These are phyloP conservation scores for Vitis hybrid DNA, from an alignment of 177 flowering plant genomes.

Conservation along the genomic window DNA sequence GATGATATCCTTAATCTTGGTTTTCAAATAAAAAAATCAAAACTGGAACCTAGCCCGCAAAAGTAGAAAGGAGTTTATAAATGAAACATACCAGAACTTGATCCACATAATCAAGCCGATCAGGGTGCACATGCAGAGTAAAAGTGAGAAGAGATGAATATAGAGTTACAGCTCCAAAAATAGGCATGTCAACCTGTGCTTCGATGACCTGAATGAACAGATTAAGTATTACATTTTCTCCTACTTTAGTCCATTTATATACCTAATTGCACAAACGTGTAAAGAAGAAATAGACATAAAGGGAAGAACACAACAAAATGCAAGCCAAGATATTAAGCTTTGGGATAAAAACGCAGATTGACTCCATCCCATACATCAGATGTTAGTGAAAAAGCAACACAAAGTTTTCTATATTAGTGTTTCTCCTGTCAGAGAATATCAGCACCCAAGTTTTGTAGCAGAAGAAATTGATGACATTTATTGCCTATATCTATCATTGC, in stretches of 20 bases:
- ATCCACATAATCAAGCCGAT: constrained; percentile 97
- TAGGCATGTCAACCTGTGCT: constrained; percentile 90
- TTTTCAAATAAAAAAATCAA: too few species aligned
- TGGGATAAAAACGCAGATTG: too few species aligned
- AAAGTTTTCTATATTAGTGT: too few species aligned
- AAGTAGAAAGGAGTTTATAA: not conserved
- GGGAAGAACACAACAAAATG: not conserved
- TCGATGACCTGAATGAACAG: constrained; percentile 75
- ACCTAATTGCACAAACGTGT: not conserved
- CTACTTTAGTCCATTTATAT: not conserved
- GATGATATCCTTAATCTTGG: too few species aligned
- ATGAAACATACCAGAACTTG: constrained; percentile 82
- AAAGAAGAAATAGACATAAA: not conserved
- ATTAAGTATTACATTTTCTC: not conserved
- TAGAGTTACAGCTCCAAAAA: constrained; percentile 75
- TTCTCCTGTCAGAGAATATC: too few species aligned
- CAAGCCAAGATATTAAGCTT: too few species aligned
- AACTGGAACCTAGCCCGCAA: too few species aligned
- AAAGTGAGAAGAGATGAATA: constrained; percentile 94
- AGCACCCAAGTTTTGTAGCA: too few species aligned
- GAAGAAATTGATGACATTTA: too few species aligned
- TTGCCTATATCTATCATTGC: too few species aligned
- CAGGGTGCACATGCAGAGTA: constrained; percentile 96
- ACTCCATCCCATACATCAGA: too few species aligned
- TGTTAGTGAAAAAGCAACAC: too few species aligned